These are phyloP conservation scores for Xylariaceae sp. DNA, from an alignment of 2,329 filamentous ascomycete genomes.

Conservation along the genomic window DNA sequence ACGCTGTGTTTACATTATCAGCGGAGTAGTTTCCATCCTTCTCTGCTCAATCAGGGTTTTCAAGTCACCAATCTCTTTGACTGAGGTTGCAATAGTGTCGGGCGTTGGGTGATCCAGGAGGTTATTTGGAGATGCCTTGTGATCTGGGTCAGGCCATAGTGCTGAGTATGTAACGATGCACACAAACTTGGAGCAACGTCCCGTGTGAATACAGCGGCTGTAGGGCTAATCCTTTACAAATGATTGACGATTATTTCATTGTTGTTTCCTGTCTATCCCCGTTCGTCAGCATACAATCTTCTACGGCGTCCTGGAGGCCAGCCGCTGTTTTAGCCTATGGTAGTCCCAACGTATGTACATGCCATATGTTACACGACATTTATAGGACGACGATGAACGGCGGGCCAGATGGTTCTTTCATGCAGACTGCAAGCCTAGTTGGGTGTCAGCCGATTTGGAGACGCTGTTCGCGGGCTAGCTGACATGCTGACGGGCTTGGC, in stretches of 20 bases:
- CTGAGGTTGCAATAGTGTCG: too few relatives aligned
- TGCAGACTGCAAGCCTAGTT: constrained; percentile 2
- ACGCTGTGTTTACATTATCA: too few relatives aligned
- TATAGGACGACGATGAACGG: constrained; percentile 6
- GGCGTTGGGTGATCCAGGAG: too few relatives aligned
- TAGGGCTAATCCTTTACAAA: too few relatives aligned
- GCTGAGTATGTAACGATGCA: too few relatives aligned
- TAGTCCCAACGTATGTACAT: constrained; percentile 7
- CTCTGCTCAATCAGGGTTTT: too few relatives aligned
- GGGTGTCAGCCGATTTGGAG: not conserved
- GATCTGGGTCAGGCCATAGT: too few relatives aligned
- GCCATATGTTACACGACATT: constrained; percentile 23
- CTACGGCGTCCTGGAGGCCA: constrained; percentile 3
- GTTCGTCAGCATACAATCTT: constrained; percentile 6
- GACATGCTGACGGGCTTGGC: constrained; percentile 10
- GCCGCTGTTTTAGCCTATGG: constrained; percentile 25
- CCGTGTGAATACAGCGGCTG: too few relatives aligned
- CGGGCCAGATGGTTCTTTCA: constrained; percentile 19
- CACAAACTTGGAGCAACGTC: too few relatives aligned
- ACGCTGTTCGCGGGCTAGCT: not conserved
- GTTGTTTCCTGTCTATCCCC: constrained; percentile 13
- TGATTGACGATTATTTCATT: constrained; percentile 14
- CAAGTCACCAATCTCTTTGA: too few relatives aligned
- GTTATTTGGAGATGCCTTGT: too few relatives aligned
- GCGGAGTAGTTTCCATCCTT: too few relatives aligned